Evolutionary conservation across 768 basidiomycete genomes (phyloP).

Genomic region (Mycena albidolilacea): DNA sequence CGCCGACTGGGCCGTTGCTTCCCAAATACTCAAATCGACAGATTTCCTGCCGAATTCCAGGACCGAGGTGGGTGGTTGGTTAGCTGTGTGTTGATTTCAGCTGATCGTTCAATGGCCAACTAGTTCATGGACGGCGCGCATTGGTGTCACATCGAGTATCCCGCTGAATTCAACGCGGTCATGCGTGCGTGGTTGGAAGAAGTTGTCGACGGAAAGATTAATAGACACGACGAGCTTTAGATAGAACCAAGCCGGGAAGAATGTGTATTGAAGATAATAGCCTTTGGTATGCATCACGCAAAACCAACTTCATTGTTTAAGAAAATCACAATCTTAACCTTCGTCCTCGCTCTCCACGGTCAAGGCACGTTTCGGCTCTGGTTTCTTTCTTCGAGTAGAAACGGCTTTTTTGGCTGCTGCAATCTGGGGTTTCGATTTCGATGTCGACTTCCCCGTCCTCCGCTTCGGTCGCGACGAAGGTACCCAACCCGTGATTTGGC

Average conservation of each 20-base stretch:
- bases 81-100: not conserved
- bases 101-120: not conserved
- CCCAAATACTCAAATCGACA: conserved; percentile 53
- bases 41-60: conserved; percentile 56
- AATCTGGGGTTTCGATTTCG: not conserved
- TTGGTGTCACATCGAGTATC: conserved; percentile 78
- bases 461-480: not conserved
- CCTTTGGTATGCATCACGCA: no score
- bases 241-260: not conserved
- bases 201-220: conserved; percentile 8
- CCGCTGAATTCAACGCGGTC: conserved; percentile 64
- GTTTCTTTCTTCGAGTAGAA: not conserved
- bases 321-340: not conserved
- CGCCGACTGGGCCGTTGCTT: conserved; percentile 56
- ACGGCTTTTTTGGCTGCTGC: no score
- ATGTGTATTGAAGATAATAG: not conserved
- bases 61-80: conserved; percentile 50
- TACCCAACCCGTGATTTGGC: conserved; percentile 21
- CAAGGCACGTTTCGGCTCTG: not conserved
- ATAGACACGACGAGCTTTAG: conserved; percentile 34
- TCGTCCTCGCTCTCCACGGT: conserved; percentile 11
- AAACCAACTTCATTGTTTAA: no score
- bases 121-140: conserved; percentile 71
- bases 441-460: not conserved
- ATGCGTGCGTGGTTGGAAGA: conserved; percentile 67